Base-by-base conservation (phyloP, 2,329 filamentous ascomycete genomes). In the Xylariaceae sp. region DNA sequence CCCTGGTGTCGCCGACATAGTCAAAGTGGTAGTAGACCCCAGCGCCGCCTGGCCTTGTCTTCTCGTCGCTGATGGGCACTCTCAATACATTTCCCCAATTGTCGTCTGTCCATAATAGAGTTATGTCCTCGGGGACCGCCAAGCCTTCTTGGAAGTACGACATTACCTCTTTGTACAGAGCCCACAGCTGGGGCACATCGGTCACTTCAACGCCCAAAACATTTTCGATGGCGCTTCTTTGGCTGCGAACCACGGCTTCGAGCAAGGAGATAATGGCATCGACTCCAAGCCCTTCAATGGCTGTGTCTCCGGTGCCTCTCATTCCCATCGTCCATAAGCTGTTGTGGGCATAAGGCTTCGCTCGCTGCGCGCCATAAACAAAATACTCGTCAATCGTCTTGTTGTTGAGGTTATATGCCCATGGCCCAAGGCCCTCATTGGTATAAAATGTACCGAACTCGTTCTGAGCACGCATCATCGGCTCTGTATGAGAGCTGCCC, bases 151-250 rank as follows among this genome's bases (percentile, higher is more conserved):
- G 80, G 55, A 85, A 81, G 66, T 89, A 88, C 5, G 80, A 79
- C 69, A 86, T 84, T 1, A 89, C 85, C 66, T 89, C 86, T 65
- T 88, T 88, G 70, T 89, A 89, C 57, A 89, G 71, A 62, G 84
- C 87, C 85, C 86, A 88, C 70, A 85, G 77, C 68, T 88, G 85
- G 4, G 86, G 85, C 0, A 85, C 78, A 1, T 76, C 71, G 3
- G 75, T 68, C 39, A 79, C 73, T 45, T 80, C 69, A 2, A 75
- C 75, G 9, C 74, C 76, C 43, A 86, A 77, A 0, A 86, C 79
- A 2, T 79, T 74, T 26, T 72, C 73, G 43, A 86, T 73, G 54
- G 85, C 84, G 7, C 76, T 66, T 48, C 80, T 76, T 66, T 89
- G 85, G 34, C 80, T 77, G 2, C 73, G 63, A 2, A 88, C 83